Evolutionary conservation across 1,139 yeast species (phyloP).

Genomic region (Geotrichum siamense): DNA sequence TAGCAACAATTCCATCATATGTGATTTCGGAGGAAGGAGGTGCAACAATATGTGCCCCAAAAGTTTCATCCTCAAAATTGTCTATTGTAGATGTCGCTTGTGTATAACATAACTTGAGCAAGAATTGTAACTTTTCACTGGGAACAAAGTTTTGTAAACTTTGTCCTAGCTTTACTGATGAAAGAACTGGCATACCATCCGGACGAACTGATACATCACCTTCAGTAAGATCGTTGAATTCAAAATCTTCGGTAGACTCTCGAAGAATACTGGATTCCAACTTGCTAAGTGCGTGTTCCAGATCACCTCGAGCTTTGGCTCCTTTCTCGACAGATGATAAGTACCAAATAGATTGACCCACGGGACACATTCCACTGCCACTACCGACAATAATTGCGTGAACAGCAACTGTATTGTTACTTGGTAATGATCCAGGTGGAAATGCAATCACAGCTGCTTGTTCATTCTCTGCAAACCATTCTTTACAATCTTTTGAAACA

Average conservation of each 20-base stretch:
- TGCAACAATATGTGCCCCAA: conserved; percentile 33
- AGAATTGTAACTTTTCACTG: conserved; percentile 64
- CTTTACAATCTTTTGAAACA: conserved; percentile 79
- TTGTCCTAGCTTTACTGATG: conserved; percentile 80
- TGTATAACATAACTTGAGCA: conserved; percentile 74
- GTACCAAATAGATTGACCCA: conserved; percentile 88
- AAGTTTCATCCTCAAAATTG: conserved; percentile 36
- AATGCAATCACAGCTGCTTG: conserved; percentile 82
- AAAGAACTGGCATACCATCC: conserved; percentile 61
- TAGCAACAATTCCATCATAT: conserved; percentile 82
- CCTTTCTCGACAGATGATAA: conserved; percentile 72
- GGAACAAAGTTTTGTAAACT: conserved; percentile 80
- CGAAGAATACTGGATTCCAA: conserved; percentile 74
- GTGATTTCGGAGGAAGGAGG: conserved; percentile 80
- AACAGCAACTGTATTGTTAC: conserved; percentile 62
- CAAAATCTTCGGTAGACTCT: conserved; percentile 56
- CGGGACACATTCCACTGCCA: conserved; percentile 84
- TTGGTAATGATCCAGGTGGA: conserved; percentile 77
- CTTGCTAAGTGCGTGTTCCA: conserved; percentile 71
- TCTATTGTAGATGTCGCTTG: conserved; percentile 36
- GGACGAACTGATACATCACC: conserved; percentile 48
- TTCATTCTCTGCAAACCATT: conserved; percentile 87
- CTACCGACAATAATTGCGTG: conserved; percentile 84
- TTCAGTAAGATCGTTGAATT: conserved; percentile 48
- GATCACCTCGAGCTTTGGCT: conserved; percentile 58